Evolutionary conservation across 352 stramenopile species (phyloP).

Genomic region (Pythium sp.): DNA sequence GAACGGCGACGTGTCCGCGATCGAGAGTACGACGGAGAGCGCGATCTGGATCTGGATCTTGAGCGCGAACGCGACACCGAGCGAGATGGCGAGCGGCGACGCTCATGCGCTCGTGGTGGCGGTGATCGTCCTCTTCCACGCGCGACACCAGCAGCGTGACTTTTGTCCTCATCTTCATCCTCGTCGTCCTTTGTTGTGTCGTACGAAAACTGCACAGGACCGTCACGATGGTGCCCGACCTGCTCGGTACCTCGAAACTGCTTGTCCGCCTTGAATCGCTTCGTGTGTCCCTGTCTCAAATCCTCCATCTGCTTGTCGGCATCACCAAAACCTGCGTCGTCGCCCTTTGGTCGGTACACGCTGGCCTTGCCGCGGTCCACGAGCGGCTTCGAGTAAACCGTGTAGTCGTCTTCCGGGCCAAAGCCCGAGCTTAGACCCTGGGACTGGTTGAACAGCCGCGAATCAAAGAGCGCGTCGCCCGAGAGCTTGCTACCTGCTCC

Average conservation of each 20-base stretch:
- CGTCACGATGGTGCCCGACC: constrained; percentile 50
- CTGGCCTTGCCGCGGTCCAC: constrained; percentile 90
- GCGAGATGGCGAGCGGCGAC: constrained; percentile 91
- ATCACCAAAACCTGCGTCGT: constrained; percentile 81
- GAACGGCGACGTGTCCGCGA: constrained; percentile 30
- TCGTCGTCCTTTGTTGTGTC: constrained; percentile 47
- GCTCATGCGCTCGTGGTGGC: constrained; percentile 13
- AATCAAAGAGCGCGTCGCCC: constrained; percentile 94
- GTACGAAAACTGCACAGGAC: constrained; percentile 87
- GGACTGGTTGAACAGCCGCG: constrained; percentile 97
- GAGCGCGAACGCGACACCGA: constrained; percentile 91
- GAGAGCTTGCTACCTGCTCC: constrained; percentile 76
- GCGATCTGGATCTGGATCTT: constrained; percentile 8
- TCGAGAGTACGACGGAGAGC: constrained; percentile 53
- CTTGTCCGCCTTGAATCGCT: constrained; percentile 88
- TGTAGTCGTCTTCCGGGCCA: constrained; percentile 97
- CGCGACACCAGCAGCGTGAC: background rate
- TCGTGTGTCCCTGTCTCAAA: constrained; percentile 76
- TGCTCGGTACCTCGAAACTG: constrained; percentile 85
- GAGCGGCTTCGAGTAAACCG: constrained; percentile 97
- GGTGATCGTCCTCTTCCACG: constrained; percentile 18
- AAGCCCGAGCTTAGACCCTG: constrained; percentile 95
- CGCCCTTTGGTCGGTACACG: constrained; percentile 88
- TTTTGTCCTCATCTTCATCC: constrained; percentile 21
- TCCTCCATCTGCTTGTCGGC: constrained; percentile 90